phyloP scores from a whole-genome alignment of 2,329 filamentous ascomycete species.

The Aspergillus tubingensis region DNA sequence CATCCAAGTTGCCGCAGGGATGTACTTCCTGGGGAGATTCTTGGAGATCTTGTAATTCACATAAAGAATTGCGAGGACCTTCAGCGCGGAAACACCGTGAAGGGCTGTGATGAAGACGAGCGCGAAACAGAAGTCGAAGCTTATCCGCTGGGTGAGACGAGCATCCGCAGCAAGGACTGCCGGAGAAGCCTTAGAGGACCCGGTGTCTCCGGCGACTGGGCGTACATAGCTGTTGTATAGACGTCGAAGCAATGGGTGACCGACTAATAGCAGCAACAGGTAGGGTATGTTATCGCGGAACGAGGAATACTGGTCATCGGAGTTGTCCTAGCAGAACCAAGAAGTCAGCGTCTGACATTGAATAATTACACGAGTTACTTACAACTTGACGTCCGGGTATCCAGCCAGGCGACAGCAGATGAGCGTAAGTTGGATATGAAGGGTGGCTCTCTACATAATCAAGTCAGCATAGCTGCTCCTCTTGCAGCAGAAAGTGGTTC shows the following conservation, averaged over 20 bases:
- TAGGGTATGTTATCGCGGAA: conserved; percentile 87
- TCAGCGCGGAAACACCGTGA: conserved; percentile 82
- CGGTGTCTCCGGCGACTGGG: conserved; percentile 37
- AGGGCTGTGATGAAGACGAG: conserved; percentile 74
- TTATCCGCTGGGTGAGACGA: conserved; percentile 68
- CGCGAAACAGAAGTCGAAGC: conserved; percentile 83
- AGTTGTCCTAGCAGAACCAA: conserved; percentile 67
- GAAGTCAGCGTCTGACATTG: conserved; percentile 14
- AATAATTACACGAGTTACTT: conserved; percentile 35
- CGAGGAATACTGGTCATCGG: conserved; percentile 80
- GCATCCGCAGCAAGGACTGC: conserved; percentile 50
- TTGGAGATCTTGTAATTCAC: conserved; percentile 81
- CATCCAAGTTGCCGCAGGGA: conserved; percentile 79
- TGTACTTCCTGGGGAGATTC: conserved; percentile 65
- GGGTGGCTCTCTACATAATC: conserved; percentile 69
- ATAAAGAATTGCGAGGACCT: conserved; percentile 77
- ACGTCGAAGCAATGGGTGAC: conserved; percentile 78
- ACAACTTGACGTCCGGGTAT: conserved; percentile 88
- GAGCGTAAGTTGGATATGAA: conserved; percentile 73
- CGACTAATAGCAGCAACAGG: conserved; percentile 69
- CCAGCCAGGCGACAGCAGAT: conserved; percentile 78
- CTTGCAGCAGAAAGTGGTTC: not conserved
- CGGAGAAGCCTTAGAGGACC: conserved; percentile 18
- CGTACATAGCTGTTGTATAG: conserved; percentile 63
- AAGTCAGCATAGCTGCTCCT: conserved; percentile 16